Conservation (phyloP, 2,329 filamentous ascomycete genomes). For the Aspergillus caelatus region DNA sequence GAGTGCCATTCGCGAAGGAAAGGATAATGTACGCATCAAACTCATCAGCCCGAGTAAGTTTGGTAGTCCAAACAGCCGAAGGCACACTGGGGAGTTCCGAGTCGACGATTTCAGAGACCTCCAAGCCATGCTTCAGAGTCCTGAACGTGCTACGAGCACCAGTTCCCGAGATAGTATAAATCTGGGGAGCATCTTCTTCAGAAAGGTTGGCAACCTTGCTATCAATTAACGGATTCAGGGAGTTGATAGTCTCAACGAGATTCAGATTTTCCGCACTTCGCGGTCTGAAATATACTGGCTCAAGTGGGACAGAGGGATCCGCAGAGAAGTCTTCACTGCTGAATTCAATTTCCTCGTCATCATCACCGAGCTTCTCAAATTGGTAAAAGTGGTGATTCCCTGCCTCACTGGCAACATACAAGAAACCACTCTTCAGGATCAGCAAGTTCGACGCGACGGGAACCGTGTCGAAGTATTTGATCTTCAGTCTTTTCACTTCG, state of each 20-base stretch:
- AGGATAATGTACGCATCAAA: slow-evolving; percentile 96
- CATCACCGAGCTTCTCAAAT: slow-evolving; percentile 94
- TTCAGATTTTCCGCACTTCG: slow-evolving; percentile 79
- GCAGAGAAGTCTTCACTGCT: slow-evolving; percentile 79
- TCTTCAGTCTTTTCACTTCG: slow-evolving; percentile 79
- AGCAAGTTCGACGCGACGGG: slow-evolving; percentile 84
- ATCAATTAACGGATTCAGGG: slow-evolving; percentile 88
- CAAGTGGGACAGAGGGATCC: slow-evolving; percentile 71
- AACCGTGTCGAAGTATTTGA: slow-evolving; percentile 98
- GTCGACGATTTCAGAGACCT: slow-evolving; percentile 94
- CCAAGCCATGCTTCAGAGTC: slow-evolving; percentile 87
- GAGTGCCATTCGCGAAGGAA: slow-evolving; percentile 84
- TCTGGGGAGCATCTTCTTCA: slow-evolving; percentile 91
- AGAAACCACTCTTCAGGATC: slow-evolving; percentile 92
- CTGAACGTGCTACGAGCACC: slow-evolving; percentile 88
- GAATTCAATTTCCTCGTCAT: slow-evolving; percentile 87
- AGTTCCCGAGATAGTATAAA: slow-evolving; percentile 88
- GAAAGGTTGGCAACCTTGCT: slow-evolving; percentile 90
- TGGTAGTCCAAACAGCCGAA: slow-evolving; percentile 93
- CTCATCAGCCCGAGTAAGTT: slow-evolving; percentile 76
- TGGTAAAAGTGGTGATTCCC: slow-evolving; percentile 96
- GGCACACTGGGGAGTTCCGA: slow-evolving; percentile 88
- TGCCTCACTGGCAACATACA: slow-evolving; percentile 89
- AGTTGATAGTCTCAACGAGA: slow-evolving; percentile 80
- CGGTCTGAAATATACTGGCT: slow-evolving; percentile 83